Percentiles rank a stretch among this genome's conserved stretches.
Evolutionary conservation across 768 basidiomycete species (phyloP).

Genomic region (Amanita muscaria): DNA sequence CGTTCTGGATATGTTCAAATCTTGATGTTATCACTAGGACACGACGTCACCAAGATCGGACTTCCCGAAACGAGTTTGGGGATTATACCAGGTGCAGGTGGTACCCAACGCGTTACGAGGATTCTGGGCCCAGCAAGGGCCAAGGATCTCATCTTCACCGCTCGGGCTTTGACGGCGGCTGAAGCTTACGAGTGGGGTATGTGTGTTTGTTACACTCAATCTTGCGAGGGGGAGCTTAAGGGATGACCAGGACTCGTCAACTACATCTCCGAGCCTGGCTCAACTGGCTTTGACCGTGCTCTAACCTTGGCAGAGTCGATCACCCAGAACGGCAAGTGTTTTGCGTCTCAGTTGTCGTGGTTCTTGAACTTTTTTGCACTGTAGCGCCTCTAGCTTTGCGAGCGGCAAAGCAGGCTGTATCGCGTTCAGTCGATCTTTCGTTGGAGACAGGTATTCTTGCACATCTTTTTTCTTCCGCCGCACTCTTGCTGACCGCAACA

Average conservation of each 20-base stretch:
- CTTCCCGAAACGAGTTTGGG: conserved; percentile 72
- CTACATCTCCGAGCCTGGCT: conserved; percentile 57
- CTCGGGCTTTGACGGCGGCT: conserved; percentile 51
- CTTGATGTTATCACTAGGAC: conserved; percentile 29
- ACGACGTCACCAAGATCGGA: conserved; percentile 74
- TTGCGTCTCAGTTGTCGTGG: background rate
- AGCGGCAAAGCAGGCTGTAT: conserved; percentile 84
- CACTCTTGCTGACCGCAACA: background rate
- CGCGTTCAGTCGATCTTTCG: conserved; percentile 67
- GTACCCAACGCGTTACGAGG: conserved; percentile 76
- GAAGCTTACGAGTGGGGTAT: conserved; percentile 71
- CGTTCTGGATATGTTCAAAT: background rate
- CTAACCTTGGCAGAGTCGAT: conserved; percentile 62
- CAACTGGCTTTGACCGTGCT: conserved; percentile 62
- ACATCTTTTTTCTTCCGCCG: background rate
- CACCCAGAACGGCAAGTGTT: conserved; percentile 48
- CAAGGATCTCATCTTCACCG: conserved; percentile 83
- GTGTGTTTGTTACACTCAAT: conserved; percentile 8
- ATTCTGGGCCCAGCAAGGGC: conserved; percentile 72
- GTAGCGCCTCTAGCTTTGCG: conserved; percentile 77
- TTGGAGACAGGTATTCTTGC: conserved; percentile 59
- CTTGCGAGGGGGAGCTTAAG: conserved; percentile 10
- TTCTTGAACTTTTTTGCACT: background rate
- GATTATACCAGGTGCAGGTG: conserved; percentile 88
- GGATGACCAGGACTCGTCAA: conserved; percentile 63